Conservation (phyloP, 2,329 filamentous ascomycete species). For the Alternaria infectoria region DNA sequence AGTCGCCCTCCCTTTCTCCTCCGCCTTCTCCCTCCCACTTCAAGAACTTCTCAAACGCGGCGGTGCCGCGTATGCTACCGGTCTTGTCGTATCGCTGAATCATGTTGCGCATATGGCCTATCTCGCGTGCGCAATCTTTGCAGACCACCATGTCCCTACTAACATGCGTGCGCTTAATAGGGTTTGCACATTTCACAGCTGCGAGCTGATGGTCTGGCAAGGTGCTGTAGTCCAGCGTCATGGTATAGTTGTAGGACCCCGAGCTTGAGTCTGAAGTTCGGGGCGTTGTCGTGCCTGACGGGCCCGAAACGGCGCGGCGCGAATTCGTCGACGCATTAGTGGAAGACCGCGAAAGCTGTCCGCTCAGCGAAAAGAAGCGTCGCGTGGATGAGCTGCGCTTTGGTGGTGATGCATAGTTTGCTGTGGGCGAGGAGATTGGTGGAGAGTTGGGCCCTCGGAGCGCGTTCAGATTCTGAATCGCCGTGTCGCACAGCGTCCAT, state of each 20-base stretch:
- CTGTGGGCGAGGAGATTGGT: constrained; percentile 24
- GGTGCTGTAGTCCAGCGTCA: constrained; percentile 24
- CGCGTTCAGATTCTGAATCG: constrained; percentile 27
- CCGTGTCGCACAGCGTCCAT: constrained; percentile 38
- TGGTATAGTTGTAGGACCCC: constrained; percentile 14
- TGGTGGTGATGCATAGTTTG: constrained; percentile 16
- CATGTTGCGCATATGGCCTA: constrained; percentile 41
- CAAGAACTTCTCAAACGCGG: constrained; percentile 39
- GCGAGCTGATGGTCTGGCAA: constrained; percentile 37
- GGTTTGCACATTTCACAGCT: constrained; percentile 24
- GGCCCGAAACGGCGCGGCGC: constrained; percentile 27
- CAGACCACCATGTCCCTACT: constrained; percentile 38
- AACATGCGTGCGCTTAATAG: constrained; percentile 28
- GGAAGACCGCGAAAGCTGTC: constrained; percentile 31
- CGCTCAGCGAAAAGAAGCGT: constrained; percentile 34
- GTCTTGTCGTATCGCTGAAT: constrained; percentile 38
- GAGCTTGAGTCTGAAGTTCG: constrained; percentile 21
- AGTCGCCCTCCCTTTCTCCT: constrained; percentile 21
- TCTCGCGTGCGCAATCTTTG: constrained; percentile 33
- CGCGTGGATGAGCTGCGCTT: constrained; percentile 31
- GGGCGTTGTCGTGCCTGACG: constrained; percentile 12
- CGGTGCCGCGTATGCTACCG: constrained; percentile 37
- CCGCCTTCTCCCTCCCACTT: constrained; percentile 29
- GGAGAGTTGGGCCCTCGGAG: constrained; percentile 39
- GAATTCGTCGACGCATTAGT: constrained; percentile 25